A percentile compares a stretch with the other conserved stretches of the same genome.
Evolutionary conservation across 2,329 filamentous ascomycete genomes (phyloP).

Genomic region (Phyllosticta capitalensis): DNA sequence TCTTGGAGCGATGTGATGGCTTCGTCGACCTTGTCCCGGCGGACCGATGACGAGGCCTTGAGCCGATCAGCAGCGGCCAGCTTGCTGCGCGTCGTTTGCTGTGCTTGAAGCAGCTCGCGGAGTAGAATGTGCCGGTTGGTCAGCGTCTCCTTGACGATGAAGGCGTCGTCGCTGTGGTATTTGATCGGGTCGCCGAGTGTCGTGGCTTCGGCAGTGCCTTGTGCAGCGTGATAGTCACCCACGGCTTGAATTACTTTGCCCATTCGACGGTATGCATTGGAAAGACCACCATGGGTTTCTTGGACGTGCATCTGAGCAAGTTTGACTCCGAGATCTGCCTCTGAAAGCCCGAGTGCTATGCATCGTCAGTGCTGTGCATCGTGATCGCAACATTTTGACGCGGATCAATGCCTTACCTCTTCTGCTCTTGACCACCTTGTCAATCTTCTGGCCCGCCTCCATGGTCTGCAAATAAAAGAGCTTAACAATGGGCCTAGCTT

Average conservation of each 20-base stretch:
- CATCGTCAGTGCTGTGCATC: neutral
- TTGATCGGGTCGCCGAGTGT: constrained; percentile 88
- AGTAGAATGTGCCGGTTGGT: constrained; percentile 96
- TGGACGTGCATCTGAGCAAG: constrained; percentile 78
- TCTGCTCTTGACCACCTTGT: constrained; percentile 83
- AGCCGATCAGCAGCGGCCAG: constrained; percentile 79
- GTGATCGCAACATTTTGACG: constrained; percentile 22
- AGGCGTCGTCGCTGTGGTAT: constrained; percentile 90
- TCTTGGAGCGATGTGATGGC: constrained; percentile 88
- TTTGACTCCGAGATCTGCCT: constrained; percentile 90
- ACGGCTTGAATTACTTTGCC: constrained; percentile 88
- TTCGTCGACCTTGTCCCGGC: constrained; percentile 93
- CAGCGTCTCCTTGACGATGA: constrained; percentile 95
- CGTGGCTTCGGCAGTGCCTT: constrained; percentile 92
- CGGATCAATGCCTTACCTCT: constrained; percentile 52
- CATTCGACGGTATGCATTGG: constrained; percentile 87
- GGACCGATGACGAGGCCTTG: constrained; percentile 76
- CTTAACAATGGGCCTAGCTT: constrained; percentile 85
- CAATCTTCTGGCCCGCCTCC: constrained; percentile 95
- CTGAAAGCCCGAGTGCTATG: constrained; percentile 79
- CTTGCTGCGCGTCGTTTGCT: constrained; percentile 74
- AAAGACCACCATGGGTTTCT: constrained; percentile 79
- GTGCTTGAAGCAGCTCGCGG: constrained; percentile 84
- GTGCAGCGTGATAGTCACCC: constrained; percentile 90
- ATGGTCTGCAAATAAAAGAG: constrained; percentile 91